Conservation (phyloP, 371 early-diverging fungal species). For the Coemansia sp. region DNA sequence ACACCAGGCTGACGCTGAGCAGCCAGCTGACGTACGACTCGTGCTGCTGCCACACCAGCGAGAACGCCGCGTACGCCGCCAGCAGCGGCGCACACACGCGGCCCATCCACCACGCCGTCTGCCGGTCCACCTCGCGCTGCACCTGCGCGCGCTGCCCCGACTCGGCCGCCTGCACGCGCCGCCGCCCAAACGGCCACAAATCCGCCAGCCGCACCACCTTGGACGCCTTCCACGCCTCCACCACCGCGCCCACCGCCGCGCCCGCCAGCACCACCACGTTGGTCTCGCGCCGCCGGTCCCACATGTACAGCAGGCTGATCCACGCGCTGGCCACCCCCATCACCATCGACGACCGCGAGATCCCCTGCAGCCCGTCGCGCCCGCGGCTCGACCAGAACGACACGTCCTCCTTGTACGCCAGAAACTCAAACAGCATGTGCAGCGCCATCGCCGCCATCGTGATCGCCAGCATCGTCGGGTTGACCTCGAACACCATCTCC, state of each 20-base stretch:
- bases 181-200: neutral
- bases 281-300: conserved; percentile 55
- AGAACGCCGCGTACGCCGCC: conserved; percentile 63
- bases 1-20: conserved; percentile 61
- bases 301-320: conserved; percentile 65
- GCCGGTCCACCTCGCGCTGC: conserved; percentile 52
- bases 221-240: conserved; percentile 66
- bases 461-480: conserved; percentile 56
- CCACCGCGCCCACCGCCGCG: conserved; percentile 50
- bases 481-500: conserved; percentile 57
- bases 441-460: conserved; percentile 67
- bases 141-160: conserved; percentile 16
- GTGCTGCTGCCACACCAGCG: conserved; percentile 62
- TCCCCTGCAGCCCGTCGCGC: conserved; percentile 56
- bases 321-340: conserved; percentile 58
- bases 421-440: conserved; percentile 71
- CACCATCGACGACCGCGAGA: conserved; percentile 63
- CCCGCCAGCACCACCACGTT: conserved; percentile 53
- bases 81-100: conserved; percentile 57
- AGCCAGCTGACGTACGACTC: conserved; percentile 67
- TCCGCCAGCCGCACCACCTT: conserved; percentile 53
- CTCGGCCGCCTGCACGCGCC: neutral
- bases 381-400: conserved; percentile 56
- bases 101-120: conserved; percentile 50
- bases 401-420: conserved; percentile 75